A percentile compares a stretch with the other conserved stretches of the same genome.
phyloP scores from a whole-genome alignment of 2,329 filamentous ascomycete species.

The Neodidymelliopsis sp. region DNA sequence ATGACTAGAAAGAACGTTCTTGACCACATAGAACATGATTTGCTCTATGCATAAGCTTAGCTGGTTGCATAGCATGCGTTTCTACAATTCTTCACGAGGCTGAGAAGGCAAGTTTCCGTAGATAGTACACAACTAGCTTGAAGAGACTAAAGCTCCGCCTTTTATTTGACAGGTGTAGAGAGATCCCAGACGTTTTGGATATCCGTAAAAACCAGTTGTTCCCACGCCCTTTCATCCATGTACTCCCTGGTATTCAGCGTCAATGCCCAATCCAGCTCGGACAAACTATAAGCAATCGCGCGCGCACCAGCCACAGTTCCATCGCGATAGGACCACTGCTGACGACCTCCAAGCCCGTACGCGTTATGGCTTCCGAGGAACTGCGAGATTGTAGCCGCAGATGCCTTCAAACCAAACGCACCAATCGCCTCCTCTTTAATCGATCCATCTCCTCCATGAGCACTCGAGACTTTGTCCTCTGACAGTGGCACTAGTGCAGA shows the following conservation, averaged over 20 bases:
- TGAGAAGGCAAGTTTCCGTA: too few relatives aligned
- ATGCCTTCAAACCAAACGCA: constrained; percentile 25
- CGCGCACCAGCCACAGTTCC: constrained; percentile 13
- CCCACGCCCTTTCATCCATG: constrained; percentile 4
- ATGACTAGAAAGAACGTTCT: too few relatives aligned
- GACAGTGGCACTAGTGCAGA: constrained; percentile 12
- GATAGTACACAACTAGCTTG: too few relatives aligned
- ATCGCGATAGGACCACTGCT: constrained; percentile 5
- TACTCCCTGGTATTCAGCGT: constrained; percentile 19
- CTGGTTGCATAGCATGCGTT: too few relatives aligned
- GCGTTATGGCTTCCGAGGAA: constrained; percentile 21
- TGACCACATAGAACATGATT: too few relatives aligned
- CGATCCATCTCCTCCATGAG: constrained; percentile 26
- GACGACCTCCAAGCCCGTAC: constrained; percentile 3
- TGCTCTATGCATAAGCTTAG: too few relatives aligned
- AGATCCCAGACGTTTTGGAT: constrained; percentile 4
- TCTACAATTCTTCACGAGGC: too few relatives aligned
- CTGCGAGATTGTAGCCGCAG: constrained; percentile 22
- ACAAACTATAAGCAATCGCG: constrained; percentile 8
- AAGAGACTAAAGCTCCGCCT: too few relatives aligned
- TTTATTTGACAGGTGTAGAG: too few relatives aligned
- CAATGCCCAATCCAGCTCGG: constrained; percentile 12
- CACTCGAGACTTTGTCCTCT: constrained; percentile 2
- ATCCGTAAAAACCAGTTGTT: background rate
- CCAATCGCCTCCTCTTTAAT: constrained; percentile 28